A percentile compares a stretch with the other conserved stretches of the same genome.
Evolutionary conservation across 495 filamentous ascomycete species (phyloP).

Genomic region (Aspergillus panamensis): DNA sequence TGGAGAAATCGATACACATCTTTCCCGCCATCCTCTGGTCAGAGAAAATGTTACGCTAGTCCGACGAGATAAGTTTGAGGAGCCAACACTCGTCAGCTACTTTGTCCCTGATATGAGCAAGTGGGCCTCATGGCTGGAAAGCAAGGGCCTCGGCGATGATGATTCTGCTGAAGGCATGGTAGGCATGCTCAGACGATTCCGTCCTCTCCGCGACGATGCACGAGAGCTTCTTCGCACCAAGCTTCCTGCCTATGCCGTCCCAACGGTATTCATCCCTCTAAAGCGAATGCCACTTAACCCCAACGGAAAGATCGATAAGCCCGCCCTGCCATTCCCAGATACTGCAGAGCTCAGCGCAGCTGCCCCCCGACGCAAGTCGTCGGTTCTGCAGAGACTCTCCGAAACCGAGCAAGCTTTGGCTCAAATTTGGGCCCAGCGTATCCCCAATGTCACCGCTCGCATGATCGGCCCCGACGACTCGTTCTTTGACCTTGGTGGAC

Average conservation of each 20-base stretch:
- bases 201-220: slow-evolving; percentile 67
- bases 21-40: slow-evolving; percentile 73
- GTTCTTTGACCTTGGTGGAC: slow-evolving; percentile 88
- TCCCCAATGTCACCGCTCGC: slow-evolving; percentile 51
- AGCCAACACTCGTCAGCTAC: slow-evolving; percentile 86
- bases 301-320: slow-evolving; percentile 92
- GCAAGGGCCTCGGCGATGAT: slow-evolving; percentile 50
- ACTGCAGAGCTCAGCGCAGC: slow-evolving; percentile 53
- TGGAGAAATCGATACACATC: slow-evolving; percentile 85
- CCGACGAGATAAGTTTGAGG: slow-evolving; percentile 82
- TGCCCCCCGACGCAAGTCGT: slow-evolving; percentile 37
- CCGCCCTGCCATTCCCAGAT: slow-evolving; percentile 87
- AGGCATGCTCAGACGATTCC: slow-evolving; percentile 59
- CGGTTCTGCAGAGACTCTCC: slow-evolving; percentile 41
- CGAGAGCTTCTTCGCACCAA: slow-evolving; percentile 70
- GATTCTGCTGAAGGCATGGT: slow-evolving; percentile 52
- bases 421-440: slow-evolving; percentile 59
- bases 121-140: slow-evolving; percentile 65
- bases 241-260: slow-evolving; percentile 78
- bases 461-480: slow-evolving; percentile 61
- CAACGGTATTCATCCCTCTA: slow-evolving; percentile 74
- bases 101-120: slow-evolving; percentile 76
- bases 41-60: slow-evolving; percentile 87
- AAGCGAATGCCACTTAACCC: slow-evolving; percentile 83
- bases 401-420: slow-evolving; percentile 67